Evolutionary conservation across 805 yeast genomes (phyloP), one percentile per base, ranked within the genome.

Genomic region (Nakazawaea ernobii): DNA sequence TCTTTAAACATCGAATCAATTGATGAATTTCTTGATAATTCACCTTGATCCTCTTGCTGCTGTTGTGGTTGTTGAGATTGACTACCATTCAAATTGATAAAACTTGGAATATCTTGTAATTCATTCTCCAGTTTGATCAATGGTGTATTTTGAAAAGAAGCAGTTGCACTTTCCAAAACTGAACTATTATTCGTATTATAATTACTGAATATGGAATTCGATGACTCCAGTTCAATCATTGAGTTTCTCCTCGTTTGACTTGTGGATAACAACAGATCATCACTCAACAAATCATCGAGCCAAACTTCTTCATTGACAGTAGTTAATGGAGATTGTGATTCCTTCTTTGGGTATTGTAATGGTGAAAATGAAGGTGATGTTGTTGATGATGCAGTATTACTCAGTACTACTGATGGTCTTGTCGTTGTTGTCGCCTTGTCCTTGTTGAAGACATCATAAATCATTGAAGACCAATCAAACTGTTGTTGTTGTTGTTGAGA

Each of bases 401-500:
- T 38, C 17, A 11, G 15, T 14, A 11, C 11, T 8, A n/a, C 14
- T 35, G 42, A n/a, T 27, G 42, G 32, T 36, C 42, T 39, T 15
- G 49, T 30, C 26, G 43, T 39, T 39, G 43, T 26, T 28, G 40
- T 15, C 20, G 43, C 27, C 24, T 37, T 35, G 20, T 46, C 42
- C 37, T 38, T 42, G 43, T 38, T 38, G 36, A 47, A 47, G 8
- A 47, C 49, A 15, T 47, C 49, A 38, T 42, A 47, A 17, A 47
- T 47, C 46, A 47, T 42, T 28, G 43, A 37, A 38, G 49, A 47
- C 49, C 49, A 47, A 27, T 47, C 49, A 33, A 47, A 47, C 14
- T 42, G 35, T 20, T 43, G 32, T 14, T 32, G 32, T 37, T 35
- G 39, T 32, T 24, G 37, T 35, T 42, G 33, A n/a, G 36, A 10